phyloP scores from a whole-genome alignment of 306 rosid species.

The Lathyrus sativus region DNA sequence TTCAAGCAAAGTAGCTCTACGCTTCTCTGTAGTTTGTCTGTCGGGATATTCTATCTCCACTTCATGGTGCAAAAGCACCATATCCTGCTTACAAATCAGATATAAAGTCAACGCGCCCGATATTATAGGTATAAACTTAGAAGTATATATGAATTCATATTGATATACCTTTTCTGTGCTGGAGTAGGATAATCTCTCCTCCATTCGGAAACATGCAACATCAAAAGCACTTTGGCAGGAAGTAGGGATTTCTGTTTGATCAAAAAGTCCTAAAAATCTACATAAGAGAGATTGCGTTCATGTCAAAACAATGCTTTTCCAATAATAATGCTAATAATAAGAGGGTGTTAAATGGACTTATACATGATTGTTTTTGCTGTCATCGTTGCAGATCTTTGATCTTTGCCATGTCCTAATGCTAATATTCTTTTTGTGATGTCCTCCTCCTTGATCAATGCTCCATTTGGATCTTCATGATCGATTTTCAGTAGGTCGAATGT shows the following conservation, averaged over 20 bases:
- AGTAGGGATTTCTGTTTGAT: constrained; percentile 66
- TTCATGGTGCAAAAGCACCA: constrained; percentile 96
- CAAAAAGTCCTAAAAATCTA: constrained; percentile 86
- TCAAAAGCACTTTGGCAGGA: constrained; percentile 86
- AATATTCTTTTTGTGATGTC: constrained; percentile 56
- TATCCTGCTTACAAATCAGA: constrained; percentile 66
- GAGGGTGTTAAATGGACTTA: constrained; percentile 29
- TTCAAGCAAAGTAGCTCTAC: constrained; percentile 83
- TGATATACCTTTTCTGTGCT: constrained; percentile 70
- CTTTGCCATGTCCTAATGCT: constrained; percentile 65
- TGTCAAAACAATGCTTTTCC: constrained; percentile 28
- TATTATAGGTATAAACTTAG: neutral
- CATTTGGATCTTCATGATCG: constrained; percentile 36
- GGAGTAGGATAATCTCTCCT: constrained; percentile 73
- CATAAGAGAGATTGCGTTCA: constrained; percentile 17
- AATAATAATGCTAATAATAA: constrained; percentile 6
- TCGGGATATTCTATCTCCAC: constrained; percentile 77
- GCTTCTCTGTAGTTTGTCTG: constrained; percentile 56
- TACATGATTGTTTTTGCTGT: constrained; percentile 87
- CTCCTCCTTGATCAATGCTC: constrained; percentile 55
- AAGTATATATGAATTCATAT: constrained; percentile 2
- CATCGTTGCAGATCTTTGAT: constrained; percentile 57
- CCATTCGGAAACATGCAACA: constrained; percentile 76
- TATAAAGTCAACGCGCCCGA: constrained; percentile 16
- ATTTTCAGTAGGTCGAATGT: constrained; percentile 70